phyloP scores from a whole-genome alignment of 1,284 basidiomycete species.

The Xerocomus cyaneibrunnescens region DNA sequence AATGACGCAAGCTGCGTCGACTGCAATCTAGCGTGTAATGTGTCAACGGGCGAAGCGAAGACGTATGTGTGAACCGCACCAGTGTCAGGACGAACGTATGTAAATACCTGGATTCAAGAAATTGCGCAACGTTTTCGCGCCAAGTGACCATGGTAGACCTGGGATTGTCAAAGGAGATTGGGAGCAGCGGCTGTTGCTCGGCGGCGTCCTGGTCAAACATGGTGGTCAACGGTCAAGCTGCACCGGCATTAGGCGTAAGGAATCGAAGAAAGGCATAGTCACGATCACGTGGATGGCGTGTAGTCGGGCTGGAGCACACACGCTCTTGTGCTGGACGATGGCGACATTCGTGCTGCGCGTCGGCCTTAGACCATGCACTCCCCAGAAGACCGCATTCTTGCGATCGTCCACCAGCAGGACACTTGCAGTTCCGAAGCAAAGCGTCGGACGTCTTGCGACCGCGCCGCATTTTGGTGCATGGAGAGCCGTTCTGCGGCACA shows the following conservation, averaged over 20 bases:
- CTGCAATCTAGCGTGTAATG: slow-evolving; percentile 47
- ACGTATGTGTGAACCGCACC: slow-evolving; percentile 38
- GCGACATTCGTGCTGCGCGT: slow-evolving; percentile 13
- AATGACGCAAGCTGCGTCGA: slow-evolving; percentile 67
- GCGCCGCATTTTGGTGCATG: not conserved
- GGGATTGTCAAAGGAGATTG: slow-evolving; percentile 28
- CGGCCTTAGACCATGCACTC: slow-evolving; percentile 16
- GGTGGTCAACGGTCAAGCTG: slow-evolving; percentile 29
- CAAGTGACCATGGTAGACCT: slow-evolving; percentile 24
- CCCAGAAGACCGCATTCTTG: slow-evolving; percentile 1
- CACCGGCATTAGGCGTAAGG: not conserved
- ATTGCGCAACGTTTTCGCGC: slow-evolving; percentile 42
- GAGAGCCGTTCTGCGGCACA: not conserved
- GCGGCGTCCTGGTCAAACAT: slow-evolving; percentile 41
- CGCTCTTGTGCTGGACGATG: not conserved
- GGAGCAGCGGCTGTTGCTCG: slow-evolving; percentile 58
- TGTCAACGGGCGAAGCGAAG: slow-evolving; percentile 9
- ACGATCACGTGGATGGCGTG: slow-evolving; percentile 31
- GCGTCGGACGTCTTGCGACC: not conserved
- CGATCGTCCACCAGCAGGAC: not conserved
- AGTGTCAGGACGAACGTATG: slow-evolving; percentile 63
- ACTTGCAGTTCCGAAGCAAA: slow-evolving; percentile 2
- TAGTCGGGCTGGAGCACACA: not conserved
- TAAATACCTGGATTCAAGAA: slow-evolving; percentile 53
- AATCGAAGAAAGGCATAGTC: slow-evolving; percentile 9